Evolutionary conservation across 306 rosid species (phyloP).

Genomic region (Fragaria ananassa): DNA sequence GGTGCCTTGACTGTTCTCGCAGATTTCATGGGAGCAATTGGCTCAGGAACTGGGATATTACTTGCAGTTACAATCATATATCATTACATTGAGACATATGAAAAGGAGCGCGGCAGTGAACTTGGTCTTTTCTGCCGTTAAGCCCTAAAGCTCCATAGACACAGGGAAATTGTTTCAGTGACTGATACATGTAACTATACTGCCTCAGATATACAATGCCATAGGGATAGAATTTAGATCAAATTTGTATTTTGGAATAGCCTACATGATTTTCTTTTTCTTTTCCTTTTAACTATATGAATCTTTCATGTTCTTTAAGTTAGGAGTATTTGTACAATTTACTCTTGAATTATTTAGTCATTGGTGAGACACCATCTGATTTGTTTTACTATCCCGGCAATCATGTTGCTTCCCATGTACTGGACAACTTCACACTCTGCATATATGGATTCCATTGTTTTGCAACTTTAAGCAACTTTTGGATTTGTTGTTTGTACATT

Average conservation of each 20-base stretch:
- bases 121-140: conserved; percentile 64
- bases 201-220: neutral
- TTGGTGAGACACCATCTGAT: conserved; percentile 1
- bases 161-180: neutral
- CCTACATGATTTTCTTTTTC: neutral
- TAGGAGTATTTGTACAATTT: neutral
- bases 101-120: conserved; percentile 80
- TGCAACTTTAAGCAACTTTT: conserved; percentile 21
- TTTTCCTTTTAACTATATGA: neutral
- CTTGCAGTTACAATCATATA: conserved; percentile 90
- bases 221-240: neutral
- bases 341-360: conserved; percentile 10
- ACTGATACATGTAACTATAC: neutral
- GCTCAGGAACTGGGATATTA: conserved; percentile 83
- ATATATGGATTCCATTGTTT: conserved; percentile 12
- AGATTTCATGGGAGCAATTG: conserved; percentile 92
- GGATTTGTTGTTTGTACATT: conserved; percentile 2
- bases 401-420: conserved; percentile 2
- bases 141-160: neutral
- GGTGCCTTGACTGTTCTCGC: conserved; percentile 87
- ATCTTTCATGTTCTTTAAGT: conserved; percentile 11
- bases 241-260: neutral
- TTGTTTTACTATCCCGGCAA: conserved; percentile 6
- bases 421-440: conserved; percentile 17
- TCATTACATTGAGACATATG: conserved; percentile 84